Percentiles rank a stretch among this genome's conserved stretches.
These are phyloP conservation scores for Podospora didyma DNA, from an alignment of 495 filamentous ascomycete species.

Conservation along the genomic window DNA sequence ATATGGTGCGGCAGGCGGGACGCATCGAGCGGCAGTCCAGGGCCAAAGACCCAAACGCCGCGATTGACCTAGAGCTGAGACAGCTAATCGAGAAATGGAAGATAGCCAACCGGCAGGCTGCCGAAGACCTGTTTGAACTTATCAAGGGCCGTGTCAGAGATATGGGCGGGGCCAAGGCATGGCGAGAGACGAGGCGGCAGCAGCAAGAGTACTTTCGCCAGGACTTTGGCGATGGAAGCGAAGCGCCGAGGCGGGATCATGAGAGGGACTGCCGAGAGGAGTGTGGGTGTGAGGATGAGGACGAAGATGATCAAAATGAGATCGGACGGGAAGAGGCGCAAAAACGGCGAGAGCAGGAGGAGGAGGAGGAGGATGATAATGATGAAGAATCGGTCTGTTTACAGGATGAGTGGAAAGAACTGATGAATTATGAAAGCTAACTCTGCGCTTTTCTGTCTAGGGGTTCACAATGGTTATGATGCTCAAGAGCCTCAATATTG, in stretches of 20 bases:
- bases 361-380: conserved; percentile 3
- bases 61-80: conserved; percentile 18
- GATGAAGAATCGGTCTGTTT: conserved; percentile 16
- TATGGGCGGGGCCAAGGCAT: conserved; percentile 25
- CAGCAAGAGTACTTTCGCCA: neutral
- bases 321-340: neutral
- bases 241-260: neutral
- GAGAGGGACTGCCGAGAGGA: neutral
- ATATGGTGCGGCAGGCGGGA: conserved; percentile 17
- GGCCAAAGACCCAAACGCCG: neutral
- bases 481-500: conserved; percentile 30
- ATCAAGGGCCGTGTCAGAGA: conserved; percentile 21
- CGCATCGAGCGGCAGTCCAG: conserved; percentile 13
- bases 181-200: conserved; percentile 19
- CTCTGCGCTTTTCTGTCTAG: conserved; percentile 12
- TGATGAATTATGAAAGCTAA: neutral
- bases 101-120: conserved; percentile 20
- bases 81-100: conserved; percentile 20
- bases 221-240: conserved; percentile 3
- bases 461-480: conserved; percentile 31
- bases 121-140: conserved; percentile 29
- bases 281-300: neutral
- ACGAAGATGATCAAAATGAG: conserved; percentile 5
- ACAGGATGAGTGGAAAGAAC: neutral
- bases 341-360: neutral